Base-by-base conservation (phyloP, 139 green algal genomes). In the Haematococcus lacustris region DNA sequence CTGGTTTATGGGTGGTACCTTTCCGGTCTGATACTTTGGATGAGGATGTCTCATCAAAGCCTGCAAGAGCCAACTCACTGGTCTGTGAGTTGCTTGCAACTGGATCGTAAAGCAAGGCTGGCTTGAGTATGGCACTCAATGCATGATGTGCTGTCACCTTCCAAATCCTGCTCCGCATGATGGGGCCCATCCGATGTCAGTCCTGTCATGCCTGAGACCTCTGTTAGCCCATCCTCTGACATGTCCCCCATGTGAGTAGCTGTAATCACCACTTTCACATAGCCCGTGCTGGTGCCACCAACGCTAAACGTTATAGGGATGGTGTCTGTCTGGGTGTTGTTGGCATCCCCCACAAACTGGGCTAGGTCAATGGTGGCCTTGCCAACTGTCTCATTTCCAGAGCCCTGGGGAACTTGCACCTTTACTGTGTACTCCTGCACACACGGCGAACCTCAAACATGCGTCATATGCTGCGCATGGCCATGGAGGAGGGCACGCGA, bases 341-440 rank as follows among this genome's bases (percentile, higher is more conserved):
- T 76, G 30, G 69, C 37, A 21, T 73, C 67, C 0, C 33, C 34
- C 30, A 78, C 77, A 60, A 68, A 86, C 34, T 68, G 62, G 9
- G 82, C 74, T 60, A 89, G 78, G 61, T 89, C 80, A 25, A 87
- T n/a, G 3, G 60, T 61, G 3, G 79, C 72, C 59, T 85, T 86
- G 43, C 77, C 82, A 3, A 89, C 51, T 1, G 82, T 88, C 61
- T 75, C 43, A 0, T 76, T 60, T 43, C 81, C 81, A 7, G 13
- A 59, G 39, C 74, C 75, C 3, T 35, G 61, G 2, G 79, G 74
- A 37, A 86, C 79, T 63, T 88, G 82, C 28, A 89, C 65, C 65
- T 87, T 84, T 68, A 89, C 80, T 40, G 78, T 68, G 73, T 88
- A 89, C 21, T 87, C 78, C 82, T 88, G 65, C 70, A 32, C 2